These are phyloP conservation scores for Phalaenopsis aphrodite DNA, from an alignment of 106 monocot genomes.

Conservation along the genomic window DNA sequence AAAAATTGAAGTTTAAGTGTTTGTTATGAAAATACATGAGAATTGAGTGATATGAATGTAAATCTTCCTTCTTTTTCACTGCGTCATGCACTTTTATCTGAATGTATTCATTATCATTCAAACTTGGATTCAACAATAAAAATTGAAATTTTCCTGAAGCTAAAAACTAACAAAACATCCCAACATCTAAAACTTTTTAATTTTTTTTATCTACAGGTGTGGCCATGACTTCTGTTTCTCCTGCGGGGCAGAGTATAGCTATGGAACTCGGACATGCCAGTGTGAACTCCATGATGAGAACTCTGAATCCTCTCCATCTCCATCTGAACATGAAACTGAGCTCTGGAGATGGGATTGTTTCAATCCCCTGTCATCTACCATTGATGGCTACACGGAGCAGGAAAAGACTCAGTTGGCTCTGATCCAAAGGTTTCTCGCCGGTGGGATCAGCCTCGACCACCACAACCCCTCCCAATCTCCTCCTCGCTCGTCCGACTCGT, in stretches of 20 bases:
- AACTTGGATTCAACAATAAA: too few species aligned
- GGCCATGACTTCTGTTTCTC: constrained; percentile 68
- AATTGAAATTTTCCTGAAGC: too few species aligned
- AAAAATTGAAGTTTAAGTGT: too few species aligned
- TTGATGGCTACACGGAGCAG: constrained; percentile 75
- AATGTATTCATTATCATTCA: not conserved
- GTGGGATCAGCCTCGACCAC: constrained; percentile 51
- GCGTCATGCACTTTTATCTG: not conserved
- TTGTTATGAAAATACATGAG: too few species aligned
- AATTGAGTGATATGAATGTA: too few species aligned
- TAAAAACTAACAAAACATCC: not conserved
- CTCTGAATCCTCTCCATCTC: constrained; percentile 10
- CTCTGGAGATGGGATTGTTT: constrained; percentile 78
- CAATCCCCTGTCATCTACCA: constrained; percentile 26
- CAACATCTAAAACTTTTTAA: not conserved
- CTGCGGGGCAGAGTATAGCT: constrained; percentile 46
- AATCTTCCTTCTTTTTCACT: not conserved
- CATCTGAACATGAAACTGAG: constrained; percentile 32
- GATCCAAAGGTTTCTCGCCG: constrained; percentile 83
- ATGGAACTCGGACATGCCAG: constrained; percentile 46
- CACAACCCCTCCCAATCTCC: constrained; percentile 45
- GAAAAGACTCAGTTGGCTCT: constrained; percentile 80
- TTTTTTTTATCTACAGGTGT: constrained; percentile 41
- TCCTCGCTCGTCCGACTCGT: constrained; percentile 75
- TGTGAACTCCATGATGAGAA: constrained; percentile 32